phyloP scores from a whole-genome alignment of 2,329 filamentous ascomycete genomes.

The Epichloe bromicola region DNA sequence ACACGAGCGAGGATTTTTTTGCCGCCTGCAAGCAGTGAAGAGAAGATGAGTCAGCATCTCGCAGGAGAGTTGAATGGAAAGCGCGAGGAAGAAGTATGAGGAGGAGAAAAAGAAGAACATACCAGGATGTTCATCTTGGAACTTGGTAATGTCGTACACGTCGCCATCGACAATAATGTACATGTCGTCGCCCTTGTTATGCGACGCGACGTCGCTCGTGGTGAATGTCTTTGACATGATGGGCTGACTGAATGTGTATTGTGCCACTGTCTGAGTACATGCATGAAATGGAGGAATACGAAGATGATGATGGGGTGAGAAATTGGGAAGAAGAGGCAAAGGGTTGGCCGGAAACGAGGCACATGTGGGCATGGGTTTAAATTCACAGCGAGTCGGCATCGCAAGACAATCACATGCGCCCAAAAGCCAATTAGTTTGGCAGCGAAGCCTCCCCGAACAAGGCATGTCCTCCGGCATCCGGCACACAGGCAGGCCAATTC shows the following conservation, averaged over 20 bases:
- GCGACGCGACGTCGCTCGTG: constrained; percentile 72
- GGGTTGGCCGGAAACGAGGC: background rate
- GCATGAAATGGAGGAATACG: background rate
- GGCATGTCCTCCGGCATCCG: background rate
- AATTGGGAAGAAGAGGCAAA: background rate
- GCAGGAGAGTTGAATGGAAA: background rate
- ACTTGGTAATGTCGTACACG: constrained; percentile 88
- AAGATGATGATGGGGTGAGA: background rate
- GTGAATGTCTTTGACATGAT: constrained; percentile 83
- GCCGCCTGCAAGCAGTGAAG: constrained; percentile 29
- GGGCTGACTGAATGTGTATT: background rate
- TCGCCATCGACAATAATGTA: constrained; percentile 91
- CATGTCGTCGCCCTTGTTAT: constrained; percentile 76
- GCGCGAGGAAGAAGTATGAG: background rate
- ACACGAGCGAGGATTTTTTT: constrained; percentile 55
- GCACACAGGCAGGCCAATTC: background rate
- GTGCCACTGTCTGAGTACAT: background rate
- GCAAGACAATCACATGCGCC: constrained; percentile 2
- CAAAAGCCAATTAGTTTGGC: background rate
- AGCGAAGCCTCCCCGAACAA: background rate
- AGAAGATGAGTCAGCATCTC: background rate
- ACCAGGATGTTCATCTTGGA: constrained; percentile 77
- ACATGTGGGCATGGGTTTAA: background rate
- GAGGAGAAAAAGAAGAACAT: constrained; percentile 17
- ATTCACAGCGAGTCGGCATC: constrained; percentile 1